phyloP scores from a whole-genome alignment of 495 filamentous ascomycete species.

The Trichoderma erinaceum region DNA sequence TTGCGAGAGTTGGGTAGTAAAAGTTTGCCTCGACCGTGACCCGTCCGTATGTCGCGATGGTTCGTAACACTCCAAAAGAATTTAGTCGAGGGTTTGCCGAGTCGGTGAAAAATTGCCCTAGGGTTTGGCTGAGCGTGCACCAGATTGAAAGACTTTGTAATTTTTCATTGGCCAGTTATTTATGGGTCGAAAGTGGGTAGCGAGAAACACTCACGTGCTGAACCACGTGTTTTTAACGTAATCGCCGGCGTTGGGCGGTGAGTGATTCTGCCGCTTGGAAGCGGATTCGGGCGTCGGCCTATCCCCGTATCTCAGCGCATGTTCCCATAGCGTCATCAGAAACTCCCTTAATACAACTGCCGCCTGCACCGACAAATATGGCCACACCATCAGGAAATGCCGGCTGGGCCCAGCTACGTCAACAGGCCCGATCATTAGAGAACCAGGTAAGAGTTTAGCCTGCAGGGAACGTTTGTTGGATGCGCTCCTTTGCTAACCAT shows the following conservation, averaged over 20 bases:
- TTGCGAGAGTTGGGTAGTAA: constrained; percentile 16
- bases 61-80: constrained; percentile 10
- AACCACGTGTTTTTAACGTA: not conserved
- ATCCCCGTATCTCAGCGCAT: not conserved
- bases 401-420: constrained; percentile 92
- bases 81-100: constrained; percentile 15
- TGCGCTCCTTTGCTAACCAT: not conserved
- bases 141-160: not conserved
- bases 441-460: constrained; percentile 58
- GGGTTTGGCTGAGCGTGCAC: constrained; percentile 14
- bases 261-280: not conserved
- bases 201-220: not conserved
- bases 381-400: constrained; percentile 63
- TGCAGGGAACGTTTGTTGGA: not conserved
- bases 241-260: not conserved
- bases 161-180: constrained; percentile 10
- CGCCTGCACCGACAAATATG: constrained; percentile 42
- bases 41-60: constrained; percentile 13
- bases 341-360: not conserved
- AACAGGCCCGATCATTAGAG: constrained; percentile 85
- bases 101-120: constrained; percentile 16
- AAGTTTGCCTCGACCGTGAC: constrained; percentile 14
- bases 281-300: not conserved
- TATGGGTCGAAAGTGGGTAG: not conserved
- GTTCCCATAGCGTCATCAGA: constrained; percentile 7